Conservation (phyloP, 1,284 basidiomycete genomes). For the Papiliotrema fonsecae region DNA sequence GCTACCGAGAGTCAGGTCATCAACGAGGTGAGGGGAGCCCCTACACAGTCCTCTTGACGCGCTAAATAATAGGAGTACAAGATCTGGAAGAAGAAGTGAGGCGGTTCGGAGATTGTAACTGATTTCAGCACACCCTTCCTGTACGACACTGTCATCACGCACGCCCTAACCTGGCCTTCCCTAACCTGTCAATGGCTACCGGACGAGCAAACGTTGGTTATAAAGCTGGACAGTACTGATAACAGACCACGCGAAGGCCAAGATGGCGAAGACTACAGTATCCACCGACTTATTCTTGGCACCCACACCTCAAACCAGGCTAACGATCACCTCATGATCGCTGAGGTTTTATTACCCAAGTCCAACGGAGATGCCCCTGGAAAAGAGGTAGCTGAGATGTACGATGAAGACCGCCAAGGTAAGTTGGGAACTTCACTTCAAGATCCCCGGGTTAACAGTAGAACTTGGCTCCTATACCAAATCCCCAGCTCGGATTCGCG, state of each 20-base stretch:
- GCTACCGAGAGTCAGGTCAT: slow-evolving; percentile 74
- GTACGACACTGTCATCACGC: slow-evolving; percentile 95
- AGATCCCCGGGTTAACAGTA: slow-evolving; percentile 14
- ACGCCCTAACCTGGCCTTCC: slow-evolving; percentile 97
- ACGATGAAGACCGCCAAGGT: slow-evolving; percentile 85
- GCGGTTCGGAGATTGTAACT: background rate
- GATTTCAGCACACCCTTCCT: slow-evolving; percentile 70
- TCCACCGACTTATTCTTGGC: slow-evolving; percentile 88
- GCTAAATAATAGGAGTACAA: slow-evolving; percentile 51
- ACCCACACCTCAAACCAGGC: slow-evolving; percentile 96
- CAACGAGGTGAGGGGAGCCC: slow-evolving; percentile 78
- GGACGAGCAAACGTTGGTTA: slow-evolving; percentile 76
- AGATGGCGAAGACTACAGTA: slow-evolving; percentile 70
- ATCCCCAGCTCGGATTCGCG: slow-evolving; percentile 71
- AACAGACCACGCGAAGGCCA: slow-evolving; percentile 61
- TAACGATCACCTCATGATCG: slow-evolving; percentile 94
- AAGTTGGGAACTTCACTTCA: slow-evolving; percentile 9
- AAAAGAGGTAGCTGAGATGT: slow-evolving; percentile 68
- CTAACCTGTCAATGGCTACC: slow-evolving; percentile 99
- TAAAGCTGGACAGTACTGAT: background rate
- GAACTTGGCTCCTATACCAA: slow-evolving; percentile 83
- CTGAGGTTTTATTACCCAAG: slow-evolving; percentile 87
- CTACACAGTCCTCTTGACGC: background rate
- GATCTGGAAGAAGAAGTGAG: slow-evolving; percentile 72
- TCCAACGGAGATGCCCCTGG: slow-evolving; percentile 52